A percentile compares a stretch with the other conserved stretches of the same genome.
Conservation (phyloP, 768 basidiomycete species). For the Boletus rubropictus region DNA sequence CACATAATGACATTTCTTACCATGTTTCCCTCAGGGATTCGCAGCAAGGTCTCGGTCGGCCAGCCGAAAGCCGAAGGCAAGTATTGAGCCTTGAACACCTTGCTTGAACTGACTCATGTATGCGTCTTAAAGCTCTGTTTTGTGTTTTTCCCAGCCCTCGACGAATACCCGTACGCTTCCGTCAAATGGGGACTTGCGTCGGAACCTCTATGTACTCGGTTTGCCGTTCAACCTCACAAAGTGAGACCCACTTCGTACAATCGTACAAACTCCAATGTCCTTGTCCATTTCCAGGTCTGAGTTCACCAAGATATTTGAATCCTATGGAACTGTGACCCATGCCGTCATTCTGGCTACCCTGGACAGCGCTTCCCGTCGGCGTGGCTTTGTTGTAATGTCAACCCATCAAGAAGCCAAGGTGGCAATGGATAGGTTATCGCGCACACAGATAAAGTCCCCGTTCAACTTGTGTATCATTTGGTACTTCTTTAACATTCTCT, state of each 20-base stretch:
- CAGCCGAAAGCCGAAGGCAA: constrained; percentile 50
- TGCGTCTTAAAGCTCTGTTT: constrained; percentile 34
- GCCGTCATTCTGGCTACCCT: constrained; percentile 80
- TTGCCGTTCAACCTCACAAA: constrained; percentile 77
- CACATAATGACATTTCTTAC: constrained; percentile 2
- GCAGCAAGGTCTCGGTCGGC: constrained; percentile 40
- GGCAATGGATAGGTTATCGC: constrained; percentile 63
- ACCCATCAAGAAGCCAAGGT: constrained; percentile 61
- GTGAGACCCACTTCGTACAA: constrained; percentile 34
- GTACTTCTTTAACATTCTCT: constrained; percentile 3
- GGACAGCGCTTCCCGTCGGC: constrained; percentile 76
- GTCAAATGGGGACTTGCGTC: constrained; percentile 42
- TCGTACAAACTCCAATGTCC: background rate
- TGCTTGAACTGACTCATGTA: constrained; percentile 13
- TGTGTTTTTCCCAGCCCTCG: constrained; percentile 14
- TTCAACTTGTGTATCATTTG: background rate
- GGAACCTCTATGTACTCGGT: constrained; percentile 82
- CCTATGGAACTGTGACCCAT: constrained; percentile 63
- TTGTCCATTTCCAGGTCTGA: constrained; percentile 36
- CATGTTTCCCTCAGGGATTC: constrained; percentile 7
- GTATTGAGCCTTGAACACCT: constrained; percentile 19
- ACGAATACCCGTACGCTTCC: constrained; percentile 10
- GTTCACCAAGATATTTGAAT: constrained; percentile 55
- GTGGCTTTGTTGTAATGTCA: constrained; percentile 81
- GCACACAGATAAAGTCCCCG: constrained; percentile 62